phyloP scores from a whole-genome alignment of 2,329 filamentous ascomycete genomes.

The Volutella citrinella region DNA sequence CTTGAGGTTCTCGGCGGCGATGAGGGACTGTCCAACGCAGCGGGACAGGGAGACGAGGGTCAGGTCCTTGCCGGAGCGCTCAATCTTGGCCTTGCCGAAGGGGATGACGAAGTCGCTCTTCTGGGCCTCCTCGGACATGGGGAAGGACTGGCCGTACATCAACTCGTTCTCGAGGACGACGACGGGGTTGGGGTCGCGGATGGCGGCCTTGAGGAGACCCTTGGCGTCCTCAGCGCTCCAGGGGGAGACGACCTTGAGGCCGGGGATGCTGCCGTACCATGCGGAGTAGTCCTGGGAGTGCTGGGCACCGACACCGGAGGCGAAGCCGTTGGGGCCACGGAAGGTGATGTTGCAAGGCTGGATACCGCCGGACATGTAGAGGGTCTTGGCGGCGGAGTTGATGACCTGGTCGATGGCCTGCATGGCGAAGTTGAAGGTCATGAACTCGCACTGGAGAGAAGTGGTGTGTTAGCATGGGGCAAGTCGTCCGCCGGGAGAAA shows the following conservation, averaged over 20 bases:
- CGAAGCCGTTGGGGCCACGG: slow-evolving; percentile 98
- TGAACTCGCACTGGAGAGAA: slow-evolving; percentile 84
- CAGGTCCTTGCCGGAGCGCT: slow-evolving; percentile 91
- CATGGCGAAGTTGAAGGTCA: slow-evolving; percentile 99
- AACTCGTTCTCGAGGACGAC: slow-evolving; percentile 85
- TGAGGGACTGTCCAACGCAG: slow-evolving; percentile 87
- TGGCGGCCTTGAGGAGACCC: slow-evolving; percentile 95
- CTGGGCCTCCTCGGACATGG: slow-evolving; percentile 95
- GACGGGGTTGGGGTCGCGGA: slow-evolving; percentile 96
- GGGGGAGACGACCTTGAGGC: slow-evolving; percentile 92
- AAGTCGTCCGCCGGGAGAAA: not conserved
- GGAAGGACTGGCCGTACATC: slow-evolving; percentile 92
- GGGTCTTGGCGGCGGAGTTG: slow-evolving; percentile 98
- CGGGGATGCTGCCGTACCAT: slow-evolving; percentile 98
- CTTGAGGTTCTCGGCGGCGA: slow-evolving; percentile 87
- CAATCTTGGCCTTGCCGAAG: slow-evolving; percentile 98
- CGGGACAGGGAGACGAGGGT: slow-evolving; percentile 94
- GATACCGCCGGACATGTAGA: slow-evolving; percentile 99
- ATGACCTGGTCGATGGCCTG: slow-evolving; percentile 99
- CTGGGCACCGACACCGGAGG: slow-evolving; percentile 90
- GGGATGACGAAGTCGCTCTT: slow-evolving; percentile 95
- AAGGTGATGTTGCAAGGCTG: slow-evolving; percentile 99
- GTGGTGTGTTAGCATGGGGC: not conserved
- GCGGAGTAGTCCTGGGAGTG: slow-evolving; percentile 98
- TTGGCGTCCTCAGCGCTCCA: slow-evolving; percentile 99